A percentile compares a stretch with the other conserved stretches of the same genome.
Evolutionary conservation across 2,329 filamentous ascomycete species (phyloP).

Genomic region (Sclerotinia minor): DNA sequence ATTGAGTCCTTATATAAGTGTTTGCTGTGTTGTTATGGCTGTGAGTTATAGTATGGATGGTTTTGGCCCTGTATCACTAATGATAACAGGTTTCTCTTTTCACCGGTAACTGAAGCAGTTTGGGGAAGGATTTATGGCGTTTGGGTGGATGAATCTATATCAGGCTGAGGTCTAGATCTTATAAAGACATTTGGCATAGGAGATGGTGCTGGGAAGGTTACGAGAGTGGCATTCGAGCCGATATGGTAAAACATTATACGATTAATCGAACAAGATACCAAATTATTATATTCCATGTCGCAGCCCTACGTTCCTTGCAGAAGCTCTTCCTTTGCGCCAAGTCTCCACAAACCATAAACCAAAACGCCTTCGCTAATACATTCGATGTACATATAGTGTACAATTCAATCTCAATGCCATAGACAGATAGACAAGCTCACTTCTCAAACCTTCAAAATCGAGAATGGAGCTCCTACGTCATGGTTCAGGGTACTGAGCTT

Average conservation of each 20-base stretch:
- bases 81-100: conserved; percentile 39
- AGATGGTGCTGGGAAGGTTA: neutral
- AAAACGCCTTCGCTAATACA: conserved; percentile 40
- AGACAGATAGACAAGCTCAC: neutral
- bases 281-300: neutral
- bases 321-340: conserved; percentile 14
- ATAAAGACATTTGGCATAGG: neutral
- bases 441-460: neutral
- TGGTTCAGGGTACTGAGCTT: conserved; percentile 27
- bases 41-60: conserved; percentile 55
- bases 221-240: neutral
- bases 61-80: conserved; percentile 25
- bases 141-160: conserved; percentile 25
- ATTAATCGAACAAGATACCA: conserved; percentile 12
- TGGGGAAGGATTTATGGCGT: conserved; percentile 32
- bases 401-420: neutral
- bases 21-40: conserved; percentile 93
- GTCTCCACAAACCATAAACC: conserved; percentile 18
- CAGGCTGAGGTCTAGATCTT: conserved; percentile 4
- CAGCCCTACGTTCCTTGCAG: neutral
- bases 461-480: conserved; percentile 8
- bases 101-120: conserved; percentile 38
- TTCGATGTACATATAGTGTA: conserved; percentile 11
- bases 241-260: conserved; percentile 9
- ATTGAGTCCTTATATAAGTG: conserved; percentile 89